Base-by-base conservation (phyloP, 495 filamentous ascomycete species). In the Filosporella fistucella region DNA sequence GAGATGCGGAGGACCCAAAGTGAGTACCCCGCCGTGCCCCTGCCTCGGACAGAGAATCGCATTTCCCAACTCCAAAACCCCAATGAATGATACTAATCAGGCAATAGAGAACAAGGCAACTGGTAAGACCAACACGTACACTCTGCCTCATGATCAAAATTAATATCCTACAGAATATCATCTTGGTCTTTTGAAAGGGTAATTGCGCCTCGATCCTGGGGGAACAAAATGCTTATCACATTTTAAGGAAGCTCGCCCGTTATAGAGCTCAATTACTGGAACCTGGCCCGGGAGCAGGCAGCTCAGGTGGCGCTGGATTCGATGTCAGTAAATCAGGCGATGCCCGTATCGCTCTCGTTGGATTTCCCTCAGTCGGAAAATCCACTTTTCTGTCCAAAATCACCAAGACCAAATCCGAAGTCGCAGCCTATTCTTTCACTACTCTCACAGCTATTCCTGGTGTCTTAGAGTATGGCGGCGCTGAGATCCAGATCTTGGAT, bases 1-100 rank as follows among this genome's bases (percentile, higher is more conserved):
- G 94, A 99, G 85, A 99, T 99, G 94, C 81, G 77, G 59, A 86
- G 82, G 81, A 99, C 94, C 62, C 94, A 99, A 70, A 95, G 89
- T 93, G 80, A 70, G 69, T 50, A 38, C 37, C 42, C 46, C 12
- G 11, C 49, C 42, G 44, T 44, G 17, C 36, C 34, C 48, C 41
- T 44, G 39, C 13, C 32, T 48, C 23, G 10, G 35, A 38, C 35
- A 38, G 20, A 21, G 23, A n/a, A 38, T 38, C 10, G 10, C 13
- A 13, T 21, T n/a, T n/a, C n/a, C n/a, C n/a, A n/a, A n/a, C n/a
- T n/a, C n/a, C n/a, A n/a, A n/a, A n/a, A n/a, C n/a, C 4, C 2
- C 8, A 3, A 38, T 38, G 35, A 22, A 38, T 21, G 5, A 38
- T 3, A 20, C 32, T 53, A 20, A 53, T 30, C 43, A 21, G 7